phyloP scores from a whole-genome alignment of 192 early-diverging fungal genomes.

The Geranomyces variabilis region DNA sequence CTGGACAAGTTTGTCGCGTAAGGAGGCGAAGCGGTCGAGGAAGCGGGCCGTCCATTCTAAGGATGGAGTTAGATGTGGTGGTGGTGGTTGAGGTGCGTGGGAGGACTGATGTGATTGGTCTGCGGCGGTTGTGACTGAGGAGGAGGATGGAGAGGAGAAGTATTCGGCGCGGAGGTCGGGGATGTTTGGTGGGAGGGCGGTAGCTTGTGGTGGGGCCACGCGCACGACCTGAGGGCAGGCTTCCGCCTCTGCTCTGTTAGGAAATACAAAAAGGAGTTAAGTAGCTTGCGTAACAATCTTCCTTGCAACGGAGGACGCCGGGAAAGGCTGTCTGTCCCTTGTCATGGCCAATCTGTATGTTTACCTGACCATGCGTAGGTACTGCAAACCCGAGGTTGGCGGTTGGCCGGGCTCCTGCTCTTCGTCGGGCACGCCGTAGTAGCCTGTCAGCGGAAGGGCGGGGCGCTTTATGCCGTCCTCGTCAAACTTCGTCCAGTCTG shows the following conservation, averaged over 20 bases:
- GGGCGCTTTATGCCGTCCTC: conserved; percentile 28
- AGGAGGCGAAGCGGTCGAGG: conserved; percentile 4
- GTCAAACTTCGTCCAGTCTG: conserved; percentile 26
- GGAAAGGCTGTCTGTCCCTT: no score
- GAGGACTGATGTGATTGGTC: no score
- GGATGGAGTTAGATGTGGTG: conserved; percentile 6
- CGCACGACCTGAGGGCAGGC: conserved; percentile 20
- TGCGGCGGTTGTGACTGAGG: background rate
- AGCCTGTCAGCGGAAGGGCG: conserved; percentile 28
- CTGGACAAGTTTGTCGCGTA: conserved; percentile 4
- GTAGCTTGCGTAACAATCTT: background rate
- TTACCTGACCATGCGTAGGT: conserved; percentile 33
- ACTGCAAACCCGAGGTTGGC: conserved; percentile 25
- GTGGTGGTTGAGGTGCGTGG: no score
- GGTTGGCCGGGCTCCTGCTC: background rate
- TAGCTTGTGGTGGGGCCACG: background rate
- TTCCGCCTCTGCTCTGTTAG: conserved; percentile 23
- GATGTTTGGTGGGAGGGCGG: conserved; percentile 4
- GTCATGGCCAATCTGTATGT: no score
- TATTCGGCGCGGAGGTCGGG: conserved; percentile 22
- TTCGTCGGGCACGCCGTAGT: background rate
- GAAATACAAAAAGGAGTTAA: background rate
- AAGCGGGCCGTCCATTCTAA: conserved; percentile 18
- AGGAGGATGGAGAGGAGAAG: conserved; percentile 4
- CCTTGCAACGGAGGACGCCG: no score